Evolutionary conservation across 805 yeast genomes (phyloP), one percentile per base, ranked within the genome.

Genomic region (Brettanomyces custersianus): DNA sequence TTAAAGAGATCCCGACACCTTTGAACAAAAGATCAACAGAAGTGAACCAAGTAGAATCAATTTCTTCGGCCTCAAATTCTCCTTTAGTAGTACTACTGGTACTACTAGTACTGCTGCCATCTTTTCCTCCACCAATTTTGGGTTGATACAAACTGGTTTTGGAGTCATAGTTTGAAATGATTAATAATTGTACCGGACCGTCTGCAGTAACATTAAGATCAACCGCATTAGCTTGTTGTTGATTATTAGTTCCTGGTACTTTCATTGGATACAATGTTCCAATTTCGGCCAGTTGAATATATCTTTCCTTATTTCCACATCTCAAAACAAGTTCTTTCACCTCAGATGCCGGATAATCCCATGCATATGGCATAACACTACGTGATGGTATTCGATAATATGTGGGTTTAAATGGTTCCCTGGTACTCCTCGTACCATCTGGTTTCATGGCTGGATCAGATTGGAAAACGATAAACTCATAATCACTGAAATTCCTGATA

Each of bases 281-380:
- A 47, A 92, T 90, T 55, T 92, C 97, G 0, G 95, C 92, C 35
- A 92, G 59, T 49, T 86, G 94, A 16, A 94, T 70, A 32, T 76
- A 74, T 40, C 96, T 68, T 51, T 82, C 88, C 20, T 79, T 66
- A 1, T 83, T 82, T 33, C 79, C 80, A 9, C 81, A 68, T 40
- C 87, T 66, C 23, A 92, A 57, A 4, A 86, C 68, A 22, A 92
- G 59, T 50, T 88, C 96, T 54, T 87, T 88, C 31, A 80, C 71
- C 8, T 73, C 62, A 0, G 95, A 96, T 35, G 94, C 86, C 1
- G 98, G 98, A 59, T 73, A 92, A 55, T 92, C 98, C 88, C 96
- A 92, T 0, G 98, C 85, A 55, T 92, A 92, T 0, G 97, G 96
- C 97, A 92, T 92, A 2, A 86, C 94, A 59, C 95, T 83, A 49